Base-by-base conservation (phyloP, 352 stramenopile genomes). In the Globisporangium okanoganense region DNA sequence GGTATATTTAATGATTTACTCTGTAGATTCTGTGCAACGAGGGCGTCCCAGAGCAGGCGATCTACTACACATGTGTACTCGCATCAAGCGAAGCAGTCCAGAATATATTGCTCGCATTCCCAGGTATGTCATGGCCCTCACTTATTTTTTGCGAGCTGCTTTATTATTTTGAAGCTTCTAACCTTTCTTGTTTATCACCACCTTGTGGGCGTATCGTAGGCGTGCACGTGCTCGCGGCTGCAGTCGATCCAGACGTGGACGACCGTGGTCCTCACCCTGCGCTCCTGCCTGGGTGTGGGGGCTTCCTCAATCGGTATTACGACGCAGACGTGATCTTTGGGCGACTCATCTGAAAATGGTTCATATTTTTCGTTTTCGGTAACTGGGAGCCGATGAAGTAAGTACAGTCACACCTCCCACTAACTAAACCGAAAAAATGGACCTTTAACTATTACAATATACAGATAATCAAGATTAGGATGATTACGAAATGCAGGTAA, bases 21-120 rank as follows among this genome's bases (percentile, higher is more conserved):
- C 9, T 35, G 5, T 24, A 65, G 58, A 43, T 65, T 36, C 27
- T 65, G 12, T 45, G 41, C 38, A 59, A 27, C 16, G 58, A 65
- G 47, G 49, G 58, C 29, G 33, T 59, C 0, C 40, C 33, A 16
- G 50, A 65, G 58, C 49, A 59, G 20, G 58, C 31, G 14, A 59
- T 65, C 51, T 53, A 47, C 22, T 59, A 54, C n/a, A 36, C 33
- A 22, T 65, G 49, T 12, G 58, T 65, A n/a, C 29, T 65, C 22
- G 50, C 58, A 22, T 18, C 58, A 10, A 43, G 22, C 10, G 51
- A 65, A n/a, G 56, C 41, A 10, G 14, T 61, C 6, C 56, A 61
- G 43, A 41, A 40, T 18, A 24, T 61, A 9, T 18, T 53, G 45
- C 24, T 16, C 22, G n/a, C 56, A 16, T 54, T 55, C 10, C 31